Conservation (phyloP, 805 yeast species). For the Saccharomyces jurei region DNA sequence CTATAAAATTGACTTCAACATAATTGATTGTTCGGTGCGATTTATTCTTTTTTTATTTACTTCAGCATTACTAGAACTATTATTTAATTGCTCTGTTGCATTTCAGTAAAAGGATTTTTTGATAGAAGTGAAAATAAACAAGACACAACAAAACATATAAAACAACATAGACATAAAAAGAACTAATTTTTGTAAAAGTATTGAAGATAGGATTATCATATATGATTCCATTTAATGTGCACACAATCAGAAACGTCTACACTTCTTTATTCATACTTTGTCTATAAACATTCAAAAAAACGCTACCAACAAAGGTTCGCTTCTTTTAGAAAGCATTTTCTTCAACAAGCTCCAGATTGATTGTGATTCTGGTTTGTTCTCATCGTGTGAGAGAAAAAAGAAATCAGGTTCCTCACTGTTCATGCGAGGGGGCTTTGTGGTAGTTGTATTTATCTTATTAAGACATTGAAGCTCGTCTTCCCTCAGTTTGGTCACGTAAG, state of each 20-base stretch:
- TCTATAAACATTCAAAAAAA: background rate
- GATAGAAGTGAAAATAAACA: background rate
- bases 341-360: background rate
- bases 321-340: background rate
- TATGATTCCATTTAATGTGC: too few relatives aligned
- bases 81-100: background rate
- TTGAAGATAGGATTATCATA: too few relatives aligned
- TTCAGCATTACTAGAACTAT: too few relatives aligned
- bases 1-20: too few relatives aligned
- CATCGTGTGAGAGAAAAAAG: background rate
- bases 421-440: background rate
- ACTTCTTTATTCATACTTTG: background rate
- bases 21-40: background rate
- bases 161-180: background rate
- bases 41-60: too few relatives aligned
- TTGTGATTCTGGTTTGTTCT: background rate
- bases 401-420: background rate
- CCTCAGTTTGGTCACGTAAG: background rate
- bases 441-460: background rate
- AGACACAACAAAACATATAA: background rate
- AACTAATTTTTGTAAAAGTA: too few relatives aligned
- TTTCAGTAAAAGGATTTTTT: background rate
- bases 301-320: background rate
- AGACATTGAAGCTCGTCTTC: background rate
- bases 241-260: background rate